Conservation (phyloP, 2,329 filamentous ascomycete genomes). For the Ascochyta fabae region DNA sequence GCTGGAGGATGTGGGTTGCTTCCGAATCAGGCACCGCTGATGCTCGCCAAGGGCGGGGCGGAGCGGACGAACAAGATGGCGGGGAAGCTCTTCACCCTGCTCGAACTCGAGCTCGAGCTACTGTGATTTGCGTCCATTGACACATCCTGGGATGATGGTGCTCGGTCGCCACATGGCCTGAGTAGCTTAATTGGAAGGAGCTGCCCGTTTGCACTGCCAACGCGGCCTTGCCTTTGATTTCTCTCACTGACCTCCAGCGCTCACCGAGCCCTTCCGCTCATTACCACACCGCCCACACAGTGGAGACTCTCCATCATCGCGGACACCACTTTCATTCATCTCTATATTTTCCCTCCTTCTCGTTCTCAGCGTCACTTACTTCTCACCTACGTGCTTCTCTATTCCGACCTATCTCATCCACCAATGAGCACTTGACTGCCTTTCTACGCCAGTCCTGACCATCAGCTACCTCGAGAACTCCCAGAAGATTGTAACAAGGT, state of each 20-base stretch:
- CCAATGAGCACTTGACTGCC: slow-evolving; percentile 17
- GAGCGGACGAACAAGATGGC: slow-evolving; percentile 30
- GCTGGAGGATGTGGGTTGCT: slow-evolving; percentile 34
- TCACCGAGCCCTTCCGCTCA: slow-evolving; percentile 21
- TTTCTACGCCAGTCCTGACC: background rate
- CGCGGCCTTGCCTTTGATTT: slow-evolving; percentile 24
- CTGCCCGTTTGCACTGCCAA: slow-evolving; percentile 24
- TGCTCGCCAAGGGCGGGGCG: slow-evolving; percentile 18
- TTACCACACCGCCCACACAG: slow-evolving; percentile 19
- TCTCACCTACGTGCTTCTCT: slow-evolving; percentile 13
- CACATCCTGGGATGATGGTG: background rate
- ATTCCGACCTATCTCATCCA: slow-evolving; percentile 9
- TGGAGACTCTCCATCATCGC: slow-evolving; percentile 10
- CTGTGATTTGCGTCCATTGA: background rate
- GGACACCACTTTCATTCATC: slow-evolving; percentile 35
- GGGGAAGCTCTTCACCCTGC: slow-evolving; percentile 12
- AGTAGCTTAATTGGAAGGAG: slow-evolving; percentile 32
- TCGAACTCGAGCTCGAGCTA: background rate
- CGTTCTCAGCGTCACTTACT: slow-evolving; percentile 1
- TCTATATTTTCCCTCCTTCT: slow-evolving; percentile 17
- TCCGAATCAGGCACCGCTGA: slow-evolving; percentile 32
- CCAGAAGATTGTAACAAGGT: background rate
- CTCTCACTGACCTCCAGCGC: slow-evolving; percentile 30
- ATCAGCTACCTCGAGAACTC: background rate
- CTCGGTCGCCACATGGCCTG: slow-evolving; percentile 16